These are phyloP conservation scores for Hyphopichia khmerensis DNA, from an alignment of 1,139 yeast genomes.

Conservation along the genomic window DNA sequence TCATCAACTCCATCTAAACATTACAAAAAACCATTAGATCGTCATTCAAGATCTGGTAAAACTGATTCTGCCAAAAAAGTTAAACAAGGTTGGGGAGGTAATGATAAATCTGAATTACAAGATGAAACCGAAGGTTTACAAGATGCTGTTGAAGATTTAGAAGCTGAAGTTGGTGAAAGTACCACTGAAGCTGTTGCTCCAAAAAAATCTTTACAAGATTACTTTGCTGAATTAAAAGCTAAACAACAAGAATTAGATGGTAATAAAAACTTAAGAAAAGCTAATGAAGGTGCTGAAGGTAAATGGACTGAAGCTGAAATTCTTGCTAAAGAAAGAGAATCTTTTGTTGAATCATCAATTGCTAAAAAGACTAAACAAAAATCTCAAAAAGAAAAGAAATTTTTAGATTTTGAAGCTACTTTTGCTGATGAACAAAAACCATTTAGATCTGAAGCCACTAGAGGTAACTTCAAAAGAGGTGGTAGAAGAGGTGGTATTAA, in stretches of 20 bases:
- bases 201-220: slow-evolving; percentile 68
- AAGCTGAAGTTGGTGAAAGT: slow-evolving; percentile 37
- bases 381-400: slow-evolving; percentile 67
- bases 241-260: slow-evolving; percentile 48
- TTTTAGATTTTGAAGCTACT: slow-evolving; percentile 64
- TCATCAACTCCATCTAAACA: slow-evolving; percentile 52
- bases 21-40: slow-evolving; percentile 69
- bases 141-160: slow-evolving; percentile 54
- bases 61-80: slow-evolving; percentile 83
- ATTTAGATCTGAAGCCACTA: slow-evolving; percentile 17
- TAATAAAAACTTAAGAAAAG: slow-evolving; percentile 46
- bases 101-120: slow-evolving; percentile 58
- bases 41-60: slow-evolving; percentile 82
- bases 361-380: slow-evolving; percentile 62
- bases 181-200: slow-evolving; percentile 41
- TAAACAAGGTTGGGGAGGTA: slow-evolving; percentile 82
- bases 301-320: slow-evolving; percentile 65
- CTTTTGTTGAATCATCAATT: slow-evolving; percentile 53
- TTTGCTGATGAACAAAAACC: slow-evolving; percentile 51
- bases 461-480: slow-evolving; percentile 21
- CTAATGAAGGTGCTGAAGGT: slow-evolving; percentile 60
- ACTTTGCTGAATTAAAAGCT: slow-evolving; percentile 61
- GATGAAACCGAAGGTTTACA: slow-evolving; percentile 65
- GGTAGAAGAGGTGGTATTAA: slow-evolving; percentile 36
- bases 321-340: slow-evolving; percentile 57